A percentile compares a stretch with the other conserved stretches of the same genome.
These are phyloP conservation scores for Decorospora gaudefroyi DNA, from an alignment of 2,329 filamentous ascomycete species.

Conservation along the genomic window DNA sequence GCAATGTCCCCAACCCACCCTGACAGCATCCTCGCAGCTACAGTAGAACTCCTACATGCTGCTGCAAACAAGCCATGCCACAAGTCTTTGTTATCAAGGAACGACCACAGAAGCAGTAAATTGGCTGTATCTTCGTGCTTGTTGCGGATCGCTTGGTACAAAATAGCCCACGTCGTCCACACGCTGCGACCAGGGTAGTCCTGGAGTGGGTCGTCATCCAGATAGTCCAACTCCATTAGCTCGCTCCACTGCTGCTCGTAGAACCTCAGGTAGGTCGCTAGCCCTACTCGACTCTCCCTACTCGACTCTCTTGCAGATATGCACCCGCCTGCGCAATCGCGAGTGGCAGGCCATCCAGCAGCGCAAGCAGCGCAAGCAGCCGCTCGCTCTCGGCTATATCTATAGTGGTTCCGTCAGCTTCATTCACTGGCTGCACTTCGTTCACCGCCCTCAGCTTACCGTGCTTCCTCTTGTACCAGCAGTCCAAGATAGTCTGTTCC, in stretches of 20 bases:
- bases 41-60: constrained; percentile 6
- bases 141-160: constrained; percentile 33
- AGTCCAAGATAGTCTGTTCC: constrained; percentile 23
- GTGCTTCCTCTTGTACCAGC: constrained; percentile 19
- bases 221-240: constrained; percentile 22
- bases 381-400: constrained; percentile 13
- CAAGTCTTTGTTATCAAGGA: constrained; percentile 31
- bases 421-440: background rate
- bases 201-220: constrained; percentile 18
- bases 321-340: constrained; percentile 31
- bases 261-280: constrained; percentile 26
- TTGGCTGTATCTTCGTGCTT: constrained; percentile 26
- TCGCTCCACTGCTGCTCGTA: constrained; percentile 36
- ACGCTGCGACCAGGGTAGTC: constrained; percentile 35
- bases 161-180: constrained; percentile 41
- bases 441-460: constrained; percentile 11
- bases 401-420: constrained; percentile 15
- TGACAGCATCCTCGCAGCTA: constrained; percentile 13
- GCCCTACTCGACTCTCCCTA: constrained; percentile 15
- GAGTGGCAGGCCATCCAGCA: constrained; percentile 30
- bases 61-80: constrained; percentile 32
- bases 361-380: constrained; percentile 18
- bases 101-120: constrained; percentile 38
- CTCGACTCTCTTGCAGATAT: constrained; percentile 27
- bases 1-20: constrained; percentile 20